Evolutionary conservation across 1,284 basidiomycete species (phyloP).

Genomic region (Tylopilus sp.): DNA sequence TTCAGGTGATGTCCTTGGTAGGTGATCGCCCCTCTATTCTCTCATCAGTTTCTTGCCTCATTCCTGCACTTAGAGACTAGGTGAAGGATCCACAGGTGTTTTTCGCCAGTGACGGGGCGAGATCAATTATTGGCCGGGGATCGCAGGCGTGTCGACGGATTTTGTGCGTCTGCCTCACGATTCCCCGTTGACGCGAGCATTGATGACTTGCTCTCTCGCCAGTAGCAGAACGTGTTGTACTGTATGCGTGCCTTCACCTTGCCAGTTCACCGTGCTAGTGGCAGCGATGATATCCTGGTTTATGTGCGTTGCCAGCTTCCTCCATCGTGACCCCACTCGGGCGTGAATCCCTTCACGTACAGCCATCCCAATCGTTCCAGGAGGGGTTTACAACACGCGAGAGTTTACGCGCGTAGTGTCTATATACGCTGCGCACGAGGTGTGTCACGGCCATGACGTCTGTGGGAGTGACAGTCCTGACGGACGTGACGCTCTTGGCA

Average conservation of each 20-base stretch:
- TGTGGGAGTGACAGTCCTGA: conserved; percentile 52
- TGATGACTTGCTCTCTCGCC: neutral
- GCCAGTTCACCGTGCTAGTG: neutral
- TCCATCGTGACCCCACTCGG: neutral
- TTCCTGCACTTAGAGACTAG: conserved; percentile 30
- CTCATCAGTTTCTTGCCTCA: neutral
- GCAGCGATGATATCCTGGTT: conserved; percentile 39
- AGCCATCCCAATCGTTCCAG: conserved; percentile 52
- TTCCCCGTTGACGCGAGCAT: neutral
- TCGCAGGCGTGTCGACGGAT: conserved; percentile 63
- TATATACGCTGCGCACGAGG: conserved; percentile 53
- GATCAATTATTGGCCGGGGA: conserved; percentile 51
- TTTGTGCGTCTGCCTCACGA: conserved; percentile 36
- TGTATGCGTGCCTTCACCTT: conserved; percentile 5
- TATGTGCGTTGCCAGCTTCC: conserved; percentile 31
- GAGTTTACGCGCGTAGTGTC: conserved; percentile 53
- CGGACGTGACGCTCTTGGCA: conserved; percentile 42
- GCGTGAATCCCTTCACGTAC: neutral
- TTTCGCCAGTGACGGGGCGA: conserved; percentile 49
- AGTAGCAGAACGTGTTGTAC: conserved; percentile 18
- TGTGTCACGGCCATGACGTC: conserved; percentile 56
- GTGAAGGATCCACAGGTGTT: conserved; percentile 53
- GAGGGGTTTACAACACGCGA: conserved; percentile 63
- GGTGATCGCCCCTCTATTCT: neutral
- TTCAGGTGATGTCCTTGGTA: conserved; percentile 58